Percentiles rank a stretch among this genome's conserved stretches.
phyloP scores from a whole-genome alignment of 352 stramenopile species.

The Pythium brassicae region DNA sequence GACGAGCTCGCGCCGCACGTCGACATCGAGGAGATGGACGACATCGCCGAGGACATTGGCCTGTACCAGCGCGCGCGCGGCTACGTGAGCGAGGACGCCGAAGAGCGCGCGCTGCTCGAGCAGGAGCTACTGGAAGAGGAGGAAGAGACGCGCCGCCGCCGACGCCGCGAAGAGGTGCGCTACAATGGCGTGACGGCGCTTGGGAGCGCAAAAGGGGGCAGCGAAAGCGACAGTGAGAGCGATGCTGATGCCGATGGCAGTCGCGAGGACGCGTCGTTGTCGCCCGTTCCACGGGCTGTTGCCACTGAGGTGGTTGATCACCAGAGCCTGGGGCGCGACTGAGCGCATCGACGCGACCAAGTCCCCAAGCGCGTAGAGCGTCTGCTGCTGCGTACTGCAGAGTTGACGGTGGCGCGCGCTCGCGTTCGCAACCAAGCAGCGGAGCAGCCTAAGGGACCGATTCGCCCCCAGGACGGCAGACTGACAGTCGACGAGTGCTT shows the following conservation, averaged over 20 bases:
- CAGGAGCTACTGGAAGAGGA: neutral
- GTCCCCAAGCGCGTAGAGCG: no score
- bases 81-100: slow-evolving; percentile 4
- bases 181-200: neutral
- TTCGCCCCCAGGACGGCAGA: no score
- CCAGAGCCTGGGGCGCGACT: no score
- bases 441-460: no score
- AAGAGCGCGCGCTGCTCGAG: neutral
- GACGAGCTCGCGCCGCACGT: neutral
- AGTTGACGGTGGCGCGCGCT: no score
- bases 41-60: slow-evolving; percentile 8
- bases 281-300: no score
- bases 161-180: neutral
- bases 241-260: no score
- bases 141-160: neutral
- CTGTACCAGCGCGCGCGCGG: slow-evolving; percentile 8
- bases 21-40: slow-evolving; percentile 10
- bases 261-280: no score
- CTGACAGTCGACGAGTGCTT: neutral
- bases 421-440: no score
- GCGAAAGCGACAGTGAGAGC: neutral
- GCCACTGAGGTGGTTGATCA: no score
- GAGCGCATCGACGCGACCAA: no score
- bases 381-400: no score
- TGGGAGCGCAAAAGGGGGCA: neutral